Conservation (phyloP, 257 asterid species). For the Solanum acaule region DNA sequence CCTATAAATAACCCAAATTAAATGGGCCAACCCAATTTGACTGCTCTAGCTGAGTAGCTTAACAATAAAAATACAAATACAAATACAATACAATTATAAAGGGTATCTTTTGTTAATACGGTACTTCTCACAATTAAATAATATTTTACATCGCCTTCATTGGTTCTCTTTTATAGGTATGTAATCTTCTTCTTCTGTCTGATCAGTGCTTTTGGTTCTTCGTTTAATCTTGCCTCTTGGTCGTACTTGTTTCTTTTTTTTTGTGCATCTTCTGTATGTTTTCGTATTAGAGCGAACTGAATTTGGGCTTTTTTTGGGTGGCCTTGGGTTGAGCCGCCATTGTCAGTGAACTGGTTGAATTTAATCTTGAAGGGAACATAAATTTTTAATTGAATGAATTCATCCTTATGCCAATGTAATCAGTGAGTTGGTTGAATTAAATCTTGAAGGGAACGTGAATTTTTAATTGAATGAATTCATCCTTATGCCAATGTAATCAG, state of each 20-base stretch:
- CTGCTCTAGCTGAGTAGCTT: neutral
- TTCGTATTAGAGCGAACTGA: neutral
- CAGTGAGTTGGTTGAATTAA: neutral
- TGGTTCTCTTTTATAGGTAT: neutral
- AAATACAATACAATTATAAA: neutral
- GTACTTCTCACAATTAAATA: neutral
- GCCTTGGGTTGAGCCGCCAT: neutral
- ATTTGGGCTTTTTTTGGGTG: neutral
- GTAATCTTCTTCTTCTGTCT: neutral
- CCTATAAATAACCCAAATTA: neutral
- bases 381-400: neutral
- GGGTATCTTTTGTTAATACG: neutral
- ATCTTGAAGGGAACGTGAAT: neutral
- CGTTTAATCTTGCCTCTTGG: too few relatives aligned
- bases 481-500: too few relatives aligned
- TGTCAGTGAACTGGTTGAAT: neutral
- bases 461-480: neutral
- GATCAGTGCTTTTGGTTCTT: neutral
- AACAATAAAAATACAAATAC: neutral
- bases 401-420: neutral
- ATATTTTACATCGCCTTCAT: neutral
- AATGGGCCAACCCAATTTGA: neutral
- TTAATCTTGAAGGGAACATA: neutral
- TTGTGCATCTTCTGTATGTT: neutral
- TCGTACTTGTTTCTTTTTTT: too few relatives aligned